phyloP scores from a whole-genome alignment of 2,329 filamentous ascomycete genomes.

The Dothideomycetidae sp. region DNA sequence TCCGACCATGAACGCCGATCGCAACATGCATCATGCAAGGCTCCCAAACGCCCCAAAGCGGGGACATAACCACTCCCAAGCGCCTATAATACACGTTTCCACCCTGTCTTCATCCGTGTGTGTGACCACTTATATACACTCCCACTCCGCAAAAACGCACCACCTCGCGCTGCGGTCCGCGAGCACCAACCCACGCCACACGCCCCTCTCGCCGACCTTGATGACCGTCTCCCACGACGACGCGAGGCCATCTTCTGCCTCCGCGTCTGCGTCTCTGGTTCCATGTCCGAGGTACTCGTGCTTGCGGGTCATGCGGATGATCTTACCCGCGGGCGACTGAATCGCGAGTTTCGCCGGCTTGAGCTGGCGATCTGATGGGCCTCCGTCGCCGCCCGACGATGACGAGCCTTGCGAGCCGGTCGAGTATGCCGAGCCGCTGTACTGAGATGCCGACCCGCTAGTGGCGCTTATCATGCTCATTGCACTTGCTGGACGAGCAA shows the following conservation, averaged over 20 bases:
- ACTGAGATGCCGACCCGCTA: conserved; percentile 30
- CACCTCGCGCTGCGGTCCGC: conserved; percentile 72
- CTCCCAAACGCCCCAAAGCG: neutral
- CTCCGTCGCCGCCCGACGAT: conserved; percentile 35
- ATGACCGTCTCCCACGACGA: conserved; percentile 82
- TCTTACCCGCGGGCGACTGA: conserved; percentile 87
- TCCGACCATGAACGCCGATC: no score
- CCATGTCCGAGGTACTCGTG: conserved; percentile 35
- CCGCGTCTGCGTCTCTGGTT: conserved; percentile 38
- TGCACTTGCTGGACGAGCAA: conserved; percentile 41
- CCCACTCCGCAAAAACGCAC: conserved; percentile 89
- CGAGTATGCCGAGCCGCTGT: conserved; percentile 37
- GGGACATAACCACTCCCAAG: neutral
- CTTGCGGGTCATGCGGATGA: conserved; percentile 72
- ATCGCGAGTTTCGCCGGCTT: conserved; percentile 95
- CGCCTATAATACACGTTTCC: neutral
- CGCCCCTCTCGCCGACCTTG: conserved; percentile 70
- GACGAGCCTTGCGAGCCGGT: conserved; percentile 40
- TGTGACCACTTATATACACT: conserved; percentile 45
- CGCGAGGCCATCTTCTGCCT: conserved; percentile 51
- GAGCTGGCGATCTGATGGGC: conserved; percentile 36
- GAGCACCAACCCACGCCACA: conserved; percentile 68
- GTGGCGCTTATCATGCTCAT: conserved; percentile 45
- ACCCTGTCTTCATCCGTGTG: no score
- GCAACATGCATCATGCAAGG: no score